These are phyloP conservation scores for Sungouiozyma ichnusensis DNA, from an alignment of 805 yeast genomes.

Conservation along the genomic window DNA sequence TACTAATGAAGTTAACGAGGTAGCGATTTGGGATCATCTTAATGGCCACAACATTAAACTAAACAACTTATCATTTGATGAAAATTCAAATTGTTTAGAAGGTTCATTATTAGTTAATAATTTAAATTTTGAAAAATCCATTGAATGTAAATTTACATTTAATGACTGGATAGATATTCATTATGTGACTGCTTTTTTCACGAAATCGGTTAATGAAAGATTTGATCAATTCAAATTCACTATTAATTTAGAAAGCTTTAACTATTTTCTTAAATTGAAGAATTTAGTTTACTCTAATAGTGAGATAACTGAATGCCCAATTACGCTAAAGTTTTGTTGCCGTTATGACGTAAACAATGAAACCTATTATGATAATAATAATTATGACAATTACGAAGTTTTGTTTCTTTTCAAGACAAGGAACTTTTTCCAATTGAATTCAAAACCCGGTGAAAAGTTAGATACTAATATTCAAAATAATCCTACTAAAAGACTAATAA, in stretches of 20 bases:
- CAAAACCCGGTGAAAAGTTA: not conserved
- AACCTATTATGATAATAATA: slow-evolving; percentile 29
- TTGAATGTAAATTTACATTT: slow-evolving; percentile 26
- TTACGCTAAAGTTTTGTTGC: slow-evolving; percentile 24
- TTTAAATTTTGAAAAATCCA: slow-evolving; percentile 25
- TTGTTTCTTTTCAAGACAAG: slow-evolving; percentile 4
- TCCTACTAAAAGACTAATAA: not conserved
- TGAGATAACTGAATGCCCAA: slow-evolving; percentile 4
- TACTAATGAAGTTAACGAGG: not conserved
- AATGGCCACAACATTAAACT: slow-evolving; percentile 11
- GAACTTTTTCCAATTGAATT: not conserved
- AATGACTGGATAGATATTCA: slow-evolving; percentile 26
- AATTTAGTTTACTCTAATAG: slow-evolving; percentile 9
- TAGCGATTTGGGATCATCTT: not conserved
- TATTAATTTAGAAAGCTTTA: slow-evolving; percentile 21
- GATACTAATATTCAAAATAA: not conserved
- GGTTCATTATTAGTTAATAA: slow-evolving; percentile 25
- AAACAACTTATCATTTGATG: slow-evolving; percentile 8
- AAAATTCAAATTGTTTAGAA: slow-evolving; percentile 11
- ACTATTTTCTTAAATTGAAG: slow-evolving; percentile 17
- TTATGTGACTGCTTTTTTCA: slow-evolving; percentile 21
- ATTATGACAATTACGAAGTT: slow-evolving; percentile 25
- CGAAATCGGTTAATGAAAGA: slow-evolving; percentile 16
- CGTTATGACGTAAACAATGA: slow-evolving; percentile 26
- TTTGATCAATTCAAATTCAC: slow-evolving; percentile 25